Evolutionary conservation across 192 early-diverging fungal genomes (phyloP).

Genomic region (Haplosporangium gracile): DNA sequence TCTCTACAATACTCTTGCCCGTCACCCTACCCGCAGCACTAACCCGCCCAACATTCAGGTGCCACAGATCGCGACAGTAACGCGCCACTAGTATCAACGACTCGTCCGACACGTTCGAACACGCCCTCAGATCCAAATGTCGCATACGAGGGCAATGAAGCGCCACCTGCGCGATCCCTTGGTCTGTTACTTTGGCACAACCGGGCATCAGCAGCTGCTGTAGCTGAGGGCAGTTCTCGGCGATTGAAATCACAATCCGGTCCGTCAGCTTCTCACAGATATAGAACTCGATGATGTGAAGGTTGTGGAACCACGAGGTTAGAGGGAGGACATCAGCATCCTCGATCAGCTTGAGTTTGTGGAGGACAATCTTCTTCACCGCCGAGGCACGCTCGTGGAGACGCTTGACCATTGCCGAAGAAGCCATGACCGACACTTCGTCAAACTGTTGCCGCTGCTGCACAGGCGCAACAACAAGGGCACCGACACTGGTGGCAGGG

Average conservation of each 20-base stretch:
- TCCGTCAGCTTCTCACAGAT: conserved; percentile 66
- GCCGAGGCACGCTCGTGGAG: conserved; percentile 39
- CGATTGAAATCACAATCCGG: conserved; percentile 52
- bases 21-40: conserved; percentile 59
- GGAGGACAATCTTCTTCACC: conserved; percentile 49
- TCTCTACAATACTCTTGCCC: conserved; percentile 56
- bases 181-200: conserved; percentile 63
- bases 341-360: conserved; percentile 51
- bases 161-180: conserved; percentile 55
- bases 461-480: too few species aligned
- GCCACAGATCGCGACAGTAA: conserved; percentile 58
- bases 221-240: conserved; percentile 50
- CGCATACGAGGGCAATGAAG: conserved; percentile 56
- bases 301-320: conserved; percentile 42
- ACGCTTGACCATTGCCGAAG: conserved; percentile 42
- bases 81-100: conserved; percentile 58
- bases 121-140: conserved; percentile 66
- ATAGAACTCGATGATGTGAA: conserved; percentile 63
- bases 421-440: conserved; percentile 32
- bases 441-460: not conserved
- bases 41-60: conserved; percentile 66
- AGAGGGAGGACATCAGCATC: conserved; percentile 40
- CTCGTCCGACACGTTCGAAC: conserved; percentile 60
- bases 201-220: conserved; percentile 64
- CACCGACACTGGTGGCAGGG: not conserved